Base-by-base conservation (phyloP, 208 protist genomes). In the Crithidia brevicula region DNA sequence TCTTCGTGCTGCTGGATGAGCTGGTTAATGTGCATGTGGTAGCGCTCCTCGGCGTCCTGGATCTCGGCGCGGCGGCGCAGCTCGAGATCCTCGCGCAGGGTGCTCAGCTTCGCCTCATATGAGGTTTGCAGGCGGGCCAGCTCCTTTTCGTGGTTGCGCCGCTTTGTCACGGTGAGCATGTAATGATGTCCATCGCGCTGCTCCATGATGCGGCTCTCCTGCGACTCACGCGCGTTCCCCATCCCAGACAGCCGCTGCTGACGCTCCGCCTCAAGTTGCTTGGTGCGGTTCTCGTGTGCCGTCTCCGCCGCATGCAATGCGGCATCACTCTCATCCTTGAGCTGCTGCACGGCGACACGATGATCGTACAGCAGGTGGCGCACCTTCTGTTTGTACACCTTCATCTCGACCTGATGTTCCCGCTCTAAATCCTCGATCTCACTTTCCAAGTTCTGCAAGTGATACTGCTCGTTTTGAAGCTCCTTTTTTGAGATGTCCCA, bases 371-470 rank as follows among this genome's bases (percentile, higher is more conserved):
- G 70, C 18, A 98, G 74, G 67, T 98, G 96, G 56, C 96, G 95
- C 28, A 99, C 93, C 79, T 98, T 98, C 74, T 99, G 97, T 84
- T 99, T 97, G 88, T 98, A 98, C 67, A 98, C 96, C 81, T 97
- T 97, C 83, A 99, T 94, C 77, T 98, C 94, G 15, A 98, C 91
- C 79, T 98, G 94, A 71, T 98, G 97, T 4, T 81, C 76, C 30
- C 97, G 94, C 83, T 98, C 95, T 45, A 93, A 63, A 76, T 99
- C 96, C 79, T 98, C 97, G 40, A 98, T 72, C 59, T 98, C 94
- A 31, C 89, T 75, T 54, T 98, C 95, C 18, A 87, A 84, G 68
- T 98, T 98, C 36, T 86, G 76, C 31, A 98, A 43, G 38, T 75
- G 77, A 25, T 85, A 74, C 42, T 86, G 83, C 40, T 60, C 50